A percentile compares a stretch with the other conserved stretches of the same genome.
Evolutionary conservation across 1,284 basidiomycete species (phyloP).

Genomic region (Ustilago esculenta): DNA sequence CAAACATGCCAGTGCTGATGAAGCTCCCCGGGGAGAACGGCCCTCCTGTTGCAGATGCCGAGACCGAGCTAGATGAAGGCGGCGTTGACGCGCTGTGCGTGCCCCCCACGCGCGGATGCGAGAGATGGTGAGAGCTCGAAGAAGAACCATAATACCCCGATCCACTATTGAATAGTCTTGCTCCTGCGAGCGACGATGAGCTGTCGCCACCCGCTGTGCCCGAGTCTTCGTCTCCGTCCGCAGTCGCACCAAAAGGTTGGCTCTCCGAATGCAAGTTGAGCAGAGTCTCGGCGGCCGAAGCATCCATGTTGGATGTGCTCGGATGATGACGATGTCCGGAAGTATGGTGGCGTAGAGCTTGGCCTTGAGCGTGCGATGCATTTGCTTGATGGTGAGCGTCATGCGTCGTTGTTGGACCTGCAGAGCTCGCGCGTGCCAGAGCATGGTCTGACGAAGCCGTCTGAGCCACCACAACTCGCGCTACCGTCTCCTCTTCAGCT

Average conservation of each 20-base stretch:
- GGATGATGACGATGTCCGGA: conserved; percentile 3
- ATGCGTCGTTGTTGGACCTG: conserved; percentile 7
- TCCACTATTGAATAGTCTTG: too few species aligned
- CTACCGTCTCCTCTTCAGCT: not conserved
- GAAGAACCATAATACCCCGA: conserved; percentile 6
- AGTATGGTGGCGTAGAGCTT: too few species aligned
- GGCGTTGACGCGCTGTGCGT: conserved; percentile 9
- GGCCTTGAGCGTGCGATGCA: too few species aligned
- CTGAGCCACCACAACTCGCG: conserved; percentile 12
- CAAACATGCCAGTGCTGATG: conserved; percentile 43
- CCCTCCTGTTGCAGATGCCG: not conserved
- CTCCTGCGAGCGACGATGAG: conserved; percentile 6
- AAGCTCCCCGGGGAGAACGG: conserved; percentile 34
- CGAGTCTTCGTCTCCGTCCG: not conserved
- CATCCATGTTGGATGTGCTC: conserved; percentile 28
- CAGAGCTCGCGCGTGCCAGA: conserved; percentile 5
- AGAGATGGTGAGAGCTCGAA: conserved; percentile 1
- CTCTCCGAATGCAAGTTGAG: conserved; percentile 40
- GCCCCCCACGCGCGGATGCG: conserved; percentile 5
- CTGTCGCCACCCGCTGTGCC: not conserved
- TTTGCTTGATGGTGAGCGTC: not conserved
- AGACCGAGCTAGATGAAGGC: not conserved
- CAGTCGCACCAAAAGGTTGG: conserved; percentile 1
- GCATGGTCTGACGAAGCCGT: conserved; percentile 1
- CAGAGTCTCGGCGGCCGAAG: conserved; percentile 36